Conservation (phyloP, 139 green algal genomes). For the Volvox reticuliferus region DNA sequence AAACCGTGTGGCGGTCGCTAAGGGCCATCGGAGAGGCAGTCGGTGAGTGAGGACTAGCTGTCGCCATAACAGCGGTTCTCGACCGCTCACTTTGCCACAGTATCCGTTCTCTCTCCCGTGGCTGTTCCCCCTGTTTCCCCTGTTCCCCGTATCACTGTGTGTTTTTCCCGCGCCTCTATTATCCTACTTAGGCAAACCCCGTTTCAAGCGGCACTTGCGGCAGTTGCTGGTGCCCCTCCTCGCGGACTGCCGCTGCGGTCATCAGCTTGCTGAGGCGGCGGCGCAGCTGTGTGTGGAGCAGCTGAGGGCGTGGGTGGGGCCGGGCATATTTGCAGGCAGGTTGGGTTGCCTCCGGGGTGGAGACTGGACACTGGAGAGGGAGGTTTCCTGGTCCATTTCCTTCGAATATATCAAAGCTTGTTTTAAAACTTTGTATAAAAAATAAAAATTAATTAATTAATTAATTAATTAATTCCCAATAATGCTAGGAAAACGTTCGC, state of each 20-base stretch:
- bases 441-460: not conserved
- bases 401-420: no score
- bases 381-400: not conserved
- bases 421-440: not conserved
- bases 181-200: slow-evolving; percentile 52
- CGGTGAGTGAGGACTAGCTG: slow-evolving; percentile 60
- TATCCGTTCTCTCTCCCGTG: no score
- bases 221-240: slow-evolving; percentile 83
- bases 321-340: slow-evolving; percentile 56
- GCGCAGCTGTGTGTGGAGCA: slow-evolving; percentile 67
- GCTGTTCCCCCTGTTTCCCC: no score
- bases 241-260: slow-evolving; percentile 65
- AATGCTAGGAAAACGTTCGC: not conserved
- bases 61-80: no score
- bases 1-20: slow-evolving; percentile 85
- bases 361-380: no score
- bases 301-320: slow-evolving; percentile 80
- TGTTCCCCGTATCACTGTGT: no score
- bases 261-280: slow-evolving; percentile 77
- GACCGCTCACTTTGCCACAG: no score
- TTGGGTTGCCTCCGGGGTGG: not conserved
- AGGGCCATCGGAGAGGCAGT: slow-evolving; percentile 75
- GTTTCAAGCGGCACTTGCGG: slow-evolving; percentile 86
- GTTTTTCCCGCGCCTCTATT: no score
- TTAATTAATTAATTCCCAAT: no score